Conservation (phyloP, 202 grass and related monocot genomes). For the Setaria viridis region DNA sequence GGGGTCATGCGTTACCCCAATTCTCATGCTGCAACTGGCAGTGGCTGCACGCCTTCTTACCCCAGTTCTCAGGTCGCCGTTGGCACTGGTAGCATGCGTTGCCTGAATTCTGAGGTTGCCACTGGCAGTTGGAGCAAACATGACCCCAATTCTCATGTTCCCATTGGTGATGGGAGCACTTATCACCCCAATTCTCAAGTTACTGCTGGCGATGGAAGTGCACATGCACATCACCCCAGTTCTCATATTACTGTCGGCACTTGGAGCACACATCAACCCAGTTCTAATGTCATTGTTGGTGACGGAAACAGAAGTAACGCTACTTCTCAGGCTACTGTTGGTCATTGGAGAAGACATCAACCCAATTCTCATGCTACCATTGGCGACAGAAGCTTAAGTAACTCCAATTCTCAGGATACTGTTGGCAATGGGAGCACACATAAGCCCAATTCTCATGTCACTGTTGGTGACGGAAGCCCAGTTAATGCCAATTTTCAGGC, state of each 20-base stretch:
- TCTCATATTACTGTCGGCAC: not conserved
- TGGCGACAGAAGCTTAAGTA: not conserved
- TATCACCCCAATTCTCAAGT: not conserved
- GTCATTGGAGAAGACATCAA: not conserved
- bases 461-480: not conserved
- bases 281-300: not conserved
- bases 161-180: not conserved
- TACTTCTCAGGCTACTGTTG: not conserved
- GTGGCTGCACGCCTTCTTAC: not conserved
- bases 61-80: not conserved
- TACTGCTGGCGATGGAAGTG: not conserved
- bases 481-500: not conserved
- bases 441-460: not conserved
- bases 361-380: not conserved
- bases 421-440: not conserved
- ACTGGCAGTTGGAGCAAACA: not conserved
- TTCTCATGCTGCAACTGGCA: not conserved
- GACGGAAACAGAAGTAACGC: slow-evolving; percentile 6
- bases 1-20: not conserved
- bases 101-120: not conserved
- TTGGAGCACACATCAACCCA: not conserved
- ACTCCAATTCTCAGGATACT: not conserved
- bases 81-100: not conserved
- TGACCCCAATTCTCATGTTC: slow-evolving; percentile 2
- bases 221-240: not conserved